Evolutionary conservation across 306 rosid species (phyloP).

Genomic region (Neltuma alba): DNA sequence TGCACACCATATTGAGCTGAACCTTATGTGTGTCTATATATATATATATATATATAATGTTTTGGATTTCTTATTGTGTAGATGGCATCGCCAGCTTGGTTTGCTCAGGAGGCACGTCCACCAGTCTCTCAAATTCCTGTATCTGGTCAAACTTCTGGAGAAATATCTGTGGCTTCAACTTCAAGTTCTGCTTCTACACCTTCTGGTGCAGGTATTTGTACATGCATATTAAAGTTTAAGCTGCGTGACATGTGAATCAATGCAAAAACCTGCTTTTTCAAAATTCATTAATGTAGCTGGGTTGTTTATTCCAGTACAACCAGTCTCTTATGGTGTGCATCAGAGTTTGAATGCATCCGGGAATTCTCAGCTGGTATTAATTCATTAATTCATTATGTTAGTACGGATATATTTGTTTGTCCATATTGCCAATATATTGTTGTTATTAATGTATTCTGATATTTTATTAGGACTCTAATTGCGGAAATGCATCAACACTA

Average conservation of each 20-base stretch:
- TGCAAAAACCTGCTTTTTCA: slow-evolving; percentile 14
- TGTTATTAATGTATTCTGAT: neutral
- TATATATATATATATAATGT: neutral
- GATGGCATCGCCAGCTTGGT: slow-evolving; percentile 63
- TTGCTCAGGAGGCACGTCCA: slow-evolving; percentile 45
- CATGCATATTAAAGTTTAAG: neutral
- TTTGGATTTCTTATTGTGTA: slow-evolving; percentile 5
- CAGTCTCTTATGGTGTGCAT: slow-evolving; percentile 30
- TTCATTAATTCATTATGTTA: slow-evolving; percentile 45
- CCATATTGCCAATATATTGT: neutral
- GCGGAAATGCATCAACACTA: neutral
- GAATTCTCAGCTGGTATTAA: slow-evolving; percentile 45
- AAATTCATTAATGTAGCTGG: slow-evolving; percentile 26
- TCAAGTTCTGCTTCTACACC: slow-evolving; percentile 27
- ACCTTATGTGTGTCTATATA: neutral
- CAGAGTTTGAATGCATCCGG: slow-evolving; percentile 38
- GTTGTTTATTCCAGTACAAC: slow-evolving; percentile 34
- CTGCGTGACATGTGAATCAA: slow-evolving; percentile 2
- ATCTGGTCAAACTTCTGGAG: slow-evolving; percentile 27
- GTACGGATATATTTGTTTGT: slow-evolving; percentile 29
- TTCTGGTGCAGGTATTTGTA: slow-evolving; percentile 9
- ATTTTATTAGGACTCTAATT: neutral
- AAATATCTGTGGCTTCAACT: slow-evolving; percentile 32
- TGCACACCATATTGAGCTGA: neutral
- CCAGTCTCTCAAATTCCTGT: slow-evolving; percentile 30